Evolutionary conservation across 805 yeast genomes (phyloP).

Genomic region (Kazachstania martiniae): DNA sequence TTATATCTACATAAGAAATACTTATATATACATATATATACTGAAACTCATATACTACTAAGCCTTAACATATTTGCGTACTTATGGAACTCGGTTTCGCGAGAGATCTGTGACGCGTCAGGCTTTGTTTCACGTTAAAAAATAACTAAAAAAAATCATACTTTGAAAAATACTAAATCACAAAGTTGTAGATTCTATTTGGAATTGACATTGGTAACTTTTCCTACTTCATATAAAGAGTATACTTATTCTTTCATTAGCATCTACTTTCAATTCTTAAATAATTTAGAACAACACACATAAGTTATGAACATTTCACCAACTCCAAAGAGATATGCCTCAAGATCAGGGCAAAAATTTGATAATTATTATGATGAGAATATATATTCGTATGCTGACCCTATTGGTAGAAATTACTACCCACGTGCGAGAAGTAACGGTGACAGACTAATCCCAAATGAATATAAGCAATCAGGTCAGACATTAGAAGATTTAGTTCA

Average conservation of each 20-base stretch:
- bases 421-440: not conserved
- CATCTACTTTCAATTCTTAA: too few species aligned
- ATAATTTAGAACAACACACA: not conserved
- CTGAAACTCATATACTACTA: too few species aligned
- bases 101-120: not conserved
- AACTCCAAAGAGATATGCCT: conserved; percentile 21
- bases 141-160: not conserved
- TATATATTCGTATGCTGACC: conserved; percentile 3
- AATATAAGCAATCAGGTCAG: conserved; percentile 27
- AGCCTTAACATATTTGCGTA: too few species aligned
- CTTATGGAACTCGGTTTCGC: not conserved
- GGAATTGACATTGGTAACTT: too few species aligned
- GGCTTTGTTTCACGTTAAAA: conserved; percentile 2
- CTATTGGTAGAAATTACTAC: conserved; percentile 1
- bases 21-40: too few species aligned
- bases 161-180: conserved; percentile 1
- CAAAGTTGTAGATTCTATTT: not conserved
- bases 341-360: conserved; percentile 2
- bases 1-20: too few species aligned
- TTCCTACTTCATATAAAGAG: not conserved
- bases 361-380: conserved; percentile 1
- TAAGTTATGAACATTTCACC: conserved; percentile 20
- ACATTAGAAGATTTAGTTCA: conserved; percentile 30
- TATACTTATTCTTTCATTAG: too few species aligned
- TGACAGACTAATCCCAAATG: conserved; percentile 26